Conservation (phyloP, 2,329 filamentous ascomycete species). For the Apiospora saccharicola region DNA sequence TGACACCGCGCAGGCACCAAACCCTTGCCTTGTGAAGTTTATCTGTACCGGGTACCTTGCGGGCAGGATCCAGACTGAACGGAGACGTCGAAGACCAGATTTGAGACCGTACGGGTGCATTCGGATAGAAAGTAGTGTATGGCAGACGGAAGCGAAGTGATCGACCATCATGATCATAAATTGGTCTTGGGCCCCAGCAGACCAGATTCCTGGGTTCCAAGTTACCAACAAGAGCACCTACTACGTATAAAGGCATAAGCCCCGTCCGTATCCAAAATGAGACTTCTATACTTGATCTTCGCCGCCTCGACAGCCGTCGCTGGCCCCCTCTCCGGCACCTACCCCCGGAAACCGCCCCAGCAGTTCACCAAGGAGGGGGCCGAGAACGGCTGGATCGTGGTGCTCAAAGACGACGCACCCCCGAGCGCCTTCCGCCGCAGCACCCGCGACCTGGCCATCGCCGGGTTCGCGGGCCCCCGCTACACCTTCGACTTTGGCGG, state of each 20-base stretch:
- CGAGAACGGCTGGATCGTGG: not conserved
- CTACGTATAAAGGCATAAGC: too few species aligned
- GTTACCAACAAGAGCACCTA: too few species aligned
- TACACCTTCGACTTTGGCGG: slow-evolving; percentile 11
- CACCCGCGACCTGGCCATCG: not conserved
- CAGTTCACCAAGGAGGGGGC: not conserved
- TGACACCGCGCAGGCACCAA: not conserved
- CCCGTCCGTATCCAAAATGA: not conserved
- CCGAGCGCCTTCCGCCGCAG: not conserved
- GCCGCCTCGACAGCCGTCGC: not conserved
- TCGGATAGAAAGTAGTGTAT: not conserved
- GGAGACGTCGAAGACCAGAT: not conserved
- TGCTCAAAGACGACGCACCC: not conserved
- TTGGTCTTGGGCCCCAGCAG: not conserved
- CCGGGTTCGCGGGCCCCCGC: not conserved
- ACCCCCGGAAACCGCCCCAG: not conserved
- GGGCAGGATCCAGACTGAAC: not conserved
- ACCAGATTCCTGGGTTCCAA: too few species aligned
- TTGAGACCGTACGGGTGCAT: not conserved
- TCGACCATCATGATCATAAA: not conserved
- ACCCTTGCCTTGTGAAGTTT: not conserved
- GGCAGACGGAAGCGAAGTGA: too few species aligned
- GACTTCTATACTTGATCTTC: not conserved
- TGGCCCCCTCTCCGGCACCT: too few species aligned
- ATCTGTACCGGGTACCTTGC: not conserved